Evolutionary conservation across 306 rosid species (phyloP), one percentile per base, ranked within the genome.

Genomic region (Rosa persica): DNA sequence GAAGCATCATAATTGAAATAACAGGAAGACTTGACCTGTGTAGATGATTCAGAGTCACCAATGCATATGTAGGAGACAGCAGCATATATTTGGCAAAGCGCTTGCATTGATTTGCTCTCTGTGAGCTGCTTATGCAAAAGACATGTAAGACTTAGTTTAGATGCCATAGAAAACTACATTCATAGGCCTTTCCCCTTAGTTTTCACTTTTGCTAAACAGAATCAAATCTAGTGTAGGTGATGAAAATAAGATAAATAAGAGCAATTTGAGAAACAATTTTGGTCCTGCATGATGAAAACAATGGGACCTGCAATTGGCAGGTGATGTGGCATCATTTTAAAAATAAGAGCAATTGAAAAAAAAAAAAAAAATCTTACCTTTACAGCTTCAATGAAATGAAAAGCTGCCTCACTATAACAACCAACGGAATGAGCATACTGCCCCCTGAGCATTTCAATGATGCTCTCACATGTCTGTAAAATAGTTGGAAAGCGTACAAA

Each of bases 351-450:
- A 55, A 58, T 16, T 22, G 30, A 44, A 49, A 23, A 61, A 55
- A 71, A 25, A 74, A 9, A 44, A 30, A 30, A 30, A 30, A 30
- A 30, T 2, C 36, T 30, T 82, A 92, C 98, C 97, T 91, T 89
- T 36, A 88, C 88, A 55, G 93, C 98, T 89, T 95, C 97, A 76
- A 92, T 76, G 87, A 81, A 95, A 84, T 95, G 98, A 83, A 88
- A 90, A 57, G 89, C 84, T 78, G 98, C 98, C 86, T 95, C 97
- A 13, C 64, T 73, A 77, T 89, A 91, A 85, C 97, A 92, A 81
- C 98, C 98, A 80, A 91, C 97, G 11, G 90, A 85, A 85, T 95
- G 98, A 80, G 98, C 88, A 85, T 95, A 95, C 76, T 90, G 98
- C 82, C 98, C 98, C 80, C 98, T 87, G 51, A 95, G 97, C 97